Base-by-base conservation (phyloP, 1,139 yeast genomes). In the Pichia kudriavzevii region DNA sequence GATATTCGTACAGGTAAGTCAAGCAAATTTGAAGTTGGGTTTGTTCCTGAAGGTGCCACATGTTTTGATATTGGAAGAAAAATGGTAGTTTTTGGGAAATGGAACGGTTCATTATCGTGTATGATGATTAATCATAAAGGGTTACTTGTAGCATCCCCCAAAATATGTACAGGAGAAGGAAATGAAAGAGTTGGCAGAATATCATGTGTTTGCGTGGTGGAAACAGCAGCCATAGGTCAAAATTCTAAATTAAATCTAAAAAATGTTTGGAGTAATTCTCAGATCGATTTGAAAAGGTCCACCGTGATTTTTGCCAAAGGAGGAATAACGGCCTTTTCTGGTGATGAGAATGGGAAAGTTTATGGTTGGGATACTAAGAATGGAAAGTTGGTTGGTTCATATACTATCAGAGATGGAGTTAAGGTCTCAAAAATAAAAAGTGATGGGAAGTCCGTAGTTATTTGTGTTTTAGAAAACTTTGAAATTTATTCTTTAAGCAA, bases 311-410 rank as follows among this genome's bases (percentile, higher is more conserved):
- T 61, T 39, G n/a, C n/a, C n/a, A n/a, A n/a, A n/a, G n/a, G n/a
- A n/a, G n/a, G n/a, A n/a, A n/a, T n/a, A n/a, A n/a, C n/a, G n/a
- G 59, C 65, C 24, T 60, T 63, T 24, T 57, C 66, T 36, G 72
- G 66, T 2, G 69, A 68, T 37, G 61, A 54, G 28, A 43, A 46
- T 13, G 72, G 74, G 1, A 53, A 46, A 26, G 32, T 67, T 2
- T 53, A 52, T 15, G 61, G 65, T 42, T 66, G 71, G 61, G 48
- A 54, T 50, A 29, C 50, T 4, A 50, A 46, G 27, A 40, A 31
- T 4, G 48, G 47, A 8, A 31, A 30, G 11, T 27, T 17, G 12
- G 19, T 17, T 10, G 23, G 29, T 2, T 30, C 15, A 7, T 15
- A 18, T 5, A 8, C 29, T 7, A 10, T 13, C 7, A 12, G 4